These are phyloP conservation scores for Mycena amicta DNA, from an alignment of 768 basidiomycete genomes.

Conservation along the genomic window DNA sequence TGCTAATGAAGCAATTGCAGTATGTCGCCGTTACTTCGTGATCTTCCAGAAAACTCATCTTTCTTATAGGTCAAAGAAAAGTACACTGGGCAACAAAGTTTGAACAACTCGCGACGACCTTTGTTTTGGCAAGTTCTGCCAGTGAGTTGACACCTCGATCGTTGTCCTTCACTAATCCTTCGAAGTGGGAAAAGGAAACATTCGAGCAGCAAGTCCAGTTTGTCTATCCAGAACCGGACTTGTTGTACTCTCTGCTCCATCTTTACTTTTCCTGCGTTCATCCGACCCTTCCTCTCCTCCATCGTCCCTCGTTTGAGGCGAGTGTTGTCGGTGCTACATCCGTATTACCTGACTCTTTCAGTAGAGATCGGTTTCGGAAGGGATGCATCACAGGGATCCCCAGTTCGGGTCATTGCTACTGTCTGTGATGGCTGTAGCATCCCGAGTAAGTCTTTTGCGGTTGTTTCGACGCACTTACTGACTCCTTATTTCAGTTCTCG, in stretches of 20 bases:
- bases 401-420: conserved; percentile 48
- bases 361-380: conserved; percentile 11
- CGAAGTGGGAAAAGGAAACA: conserved; percentile 17
- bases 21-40: not conserved
- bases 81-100: not conserved
- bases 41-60: not conserved
- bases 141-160: not conserved
- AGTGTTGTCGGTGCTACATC: not conserved
- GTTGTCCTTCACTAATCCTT: not conserved
- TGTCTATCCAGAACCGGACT: conserved; percentile 35
- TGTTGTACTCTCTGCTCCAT: conserved; percentile 46
- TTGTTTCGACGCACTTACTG: not conserved
- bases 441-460: conserved; percentile 43
- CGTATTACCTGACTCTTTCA: not conserved
- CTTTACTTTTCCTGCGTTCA: conserved; percentile 50
- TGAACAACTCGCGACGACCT: not conserved
- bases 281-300: conserved; percentile 44
- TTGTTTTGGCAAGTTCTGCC: conserved; percentile 6
- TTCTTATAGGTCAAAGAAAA: conserved; percentile 8
- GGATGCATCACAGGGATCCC: conserved; percentile 40
- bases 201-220: conserved; percentile 14
- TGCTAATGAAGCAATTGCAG: conserved; percentile 10
- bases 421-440: conserved; percentile 53
- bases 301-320: conserved; percentile 21
- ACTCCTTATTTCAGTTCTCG: conserved; percentile 42